These are phyloP conservation scores for Tetrastigma voinierianum DNA, from an alignment of 164 flowering plant genomes.

Conservation along the genomic window DNA sequence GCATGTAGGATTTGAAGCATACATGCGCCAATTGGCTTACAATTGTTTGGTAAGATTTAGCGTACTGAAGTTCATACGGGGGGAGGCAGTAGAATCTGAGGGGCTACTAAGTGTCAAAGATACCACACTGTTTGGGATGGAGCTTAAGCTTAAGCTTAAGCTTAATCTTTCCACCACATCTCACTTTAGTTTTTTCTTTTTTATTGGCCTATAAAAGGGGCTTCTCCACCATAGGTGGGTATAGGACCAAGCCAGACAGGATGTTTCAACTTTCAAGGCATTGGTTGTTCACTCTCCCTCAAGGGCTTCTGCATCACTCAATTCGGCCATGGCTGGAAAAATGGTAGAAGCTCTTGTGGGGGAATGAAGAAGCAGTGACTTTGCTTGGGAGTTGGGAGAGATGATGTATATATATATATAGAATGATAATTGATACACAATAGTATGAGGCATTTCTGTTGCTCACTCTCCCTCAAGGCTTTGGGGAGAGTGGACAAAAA, in stretches of 20 bases:
- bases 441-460: conserved; percentile 6
- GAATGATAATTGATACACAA: no score
- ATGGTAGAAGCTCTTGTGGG: conserved; percentile 22
- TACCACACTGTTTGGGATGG: conserved; percentile 1
- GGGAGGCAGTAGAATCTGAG: conserved; percentile 7
- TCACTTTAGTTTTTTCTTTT: no score
- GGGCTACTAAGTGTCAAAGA: conserved; percentile 15
- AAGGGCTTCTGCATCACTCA: conserved; percentile 47
- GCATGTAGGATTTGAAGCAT: no score
- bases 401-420: not conserved
- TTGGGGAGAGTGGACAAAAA: conserved; percentile 22
- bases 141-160: no score
- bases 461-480: conserved; percentile 28
- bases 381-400: not conserved
- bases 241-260: not conserved
- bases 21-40: no score
- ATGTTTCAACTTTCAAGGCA: conserved; percentile 24
- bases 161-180: conserved; percentile 1
- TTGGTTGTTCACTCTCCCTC: conserved; percentile 47
- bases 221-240: conserved; percentile 2
- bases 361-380: conserved; percentile 12
- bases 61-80: not conserved
- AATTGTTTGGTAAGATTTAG: no score
- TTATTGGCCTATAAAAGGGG: conserved; percentile 13
- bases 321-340: not conserved